phyloP scores from a whole-genome alignment of 169 alveolate species.

The Plasmodium vivax region DNA sequence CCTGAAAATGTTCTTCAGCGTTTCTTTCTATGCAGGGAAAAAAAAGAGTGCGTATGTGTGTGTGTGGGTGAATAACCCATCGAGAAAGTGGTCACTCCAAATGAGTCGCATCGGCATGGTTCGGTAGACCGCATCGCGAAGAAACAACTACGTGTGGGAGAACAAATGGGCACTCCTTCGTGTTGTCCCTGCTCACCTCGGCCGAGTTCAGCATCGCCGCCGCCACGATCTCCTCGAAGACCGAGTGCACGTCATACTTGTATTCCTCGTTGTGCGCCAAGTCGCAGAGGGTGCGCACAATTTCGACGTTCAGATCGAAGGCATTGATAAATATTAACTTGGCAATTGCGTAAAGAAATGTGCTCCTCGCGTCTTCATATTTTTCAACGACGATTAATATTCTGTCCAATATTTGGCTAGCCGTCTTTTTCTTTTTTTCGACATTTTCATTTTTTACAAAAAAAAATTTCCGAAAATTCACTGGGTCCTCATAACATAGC shows the following conservation, averaged over 20 bases:
- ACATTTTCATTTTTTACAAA: slow-evolving; percentile 29
- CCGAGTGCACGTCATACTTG: slow-evolving; percentile 20
- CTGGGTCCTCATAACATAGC: slow-evolving; percentile 69
- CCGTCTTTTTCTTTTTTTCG: slow-evolving; percentile 1
- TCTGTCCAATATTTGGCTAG: slow-evolving; percentile 42
- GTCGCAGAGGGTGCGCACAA: slow-evolving; percentile 38
- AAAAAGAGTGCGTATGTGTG: background rate
- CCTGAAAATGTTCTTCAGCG: slow-evolving; percentile 40
- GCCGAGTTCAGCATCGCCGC: slow-evolving; percentile 36
- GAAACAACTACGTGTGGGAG: background rate
- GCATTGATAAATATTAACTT: slow-evolving; percentile 53
- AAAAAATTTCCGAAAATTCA: slow-evolving; percentile 35
- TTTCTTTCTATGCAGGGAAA: slow-evolving; percentile 13
- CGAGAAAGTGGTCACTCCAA: background rate
- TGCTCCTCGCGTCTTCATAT: slow-evolving; percentile 69
- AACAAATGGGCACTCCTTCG: background rate
- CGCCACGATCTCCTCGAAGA: slow-evolving; percentile 65
- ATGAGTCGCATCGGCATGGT: background rate
- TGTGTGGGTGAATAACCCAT: background rate
- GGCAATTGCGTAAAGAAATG: slow-evolving; percentile 55
- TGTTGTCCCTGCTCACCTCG: slow-evolving; percentile 16
- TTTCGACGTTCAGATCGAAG: slow-evolving; percentile 22
- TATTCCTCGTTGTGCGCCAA: slow-evolving; percentile 49
- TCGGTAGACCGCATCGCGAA: background rate
- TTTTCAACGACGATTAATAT: slow-evolving; percentile 68